Base-by-base conservation (phyloP, 2,329 filamentous ascomycete species). In the Penicillium decumbens region DNA sequence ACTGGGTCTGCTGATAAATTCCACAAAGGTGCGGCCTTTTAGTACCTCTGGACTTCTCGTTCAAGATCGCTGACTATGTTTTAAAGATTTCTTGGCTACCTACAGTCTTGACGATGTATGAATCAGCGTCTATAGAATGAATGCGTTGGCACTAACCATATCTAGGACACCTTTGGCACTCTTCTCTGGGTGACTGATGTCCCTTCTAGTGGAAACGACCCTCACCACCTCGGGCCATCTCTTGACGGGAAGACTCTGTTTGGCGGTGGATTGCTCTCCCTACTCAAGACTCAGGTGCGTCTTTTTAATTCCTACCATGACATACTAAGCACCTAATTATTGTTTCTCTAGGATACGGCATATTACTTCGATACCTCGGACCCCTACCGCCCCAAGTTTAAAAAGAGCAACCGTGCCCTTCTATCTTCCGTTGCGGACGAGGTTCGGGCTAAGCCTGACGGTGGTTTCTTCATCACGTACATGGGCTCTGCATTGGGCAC, bases 381-480 rank as follows among this genome's bases (percentile, higher is more conserved):
- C 60, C 80, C 80, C 0, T 84, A 84, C 63, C 72, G 75, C 12
- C 81, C 81, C 24, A 75, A 72, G 57, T 84, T 82, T 65, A 68
- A 72, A 57, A 81, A 83, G 69, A 81, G 77, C 64, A 82, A 83
- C 67, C 74, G 80, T 8, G 80, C 71, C n/a, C 48, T 83, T 7
- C 73, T 84, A 29, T 73, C 75, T 6, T 83, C 81, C 33, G 82
- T 84, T 55, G 75, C 76, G 0, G 81, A 84, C 62, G 81, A 84
- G 69, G 80, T 84, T 58, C 77, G 80, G 13, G 80, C 81, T 41
- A 83, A 83, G 67, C 81, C 81, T 9, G 81, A 81, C 23, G 81
- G 65, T 55, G 79, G 80, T 0, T 82, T 82, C 67, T 80, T 80
- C 62, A 79, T 82, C 57, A 82, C 80, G 3, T 82, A 81, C 65